A percentile compares a stretch with the other conserved stretches of the same genome.
Conservation (phyloP, 1,139 yeast genomes). For the Yamadazyma spencermartinsiae region DNA sequence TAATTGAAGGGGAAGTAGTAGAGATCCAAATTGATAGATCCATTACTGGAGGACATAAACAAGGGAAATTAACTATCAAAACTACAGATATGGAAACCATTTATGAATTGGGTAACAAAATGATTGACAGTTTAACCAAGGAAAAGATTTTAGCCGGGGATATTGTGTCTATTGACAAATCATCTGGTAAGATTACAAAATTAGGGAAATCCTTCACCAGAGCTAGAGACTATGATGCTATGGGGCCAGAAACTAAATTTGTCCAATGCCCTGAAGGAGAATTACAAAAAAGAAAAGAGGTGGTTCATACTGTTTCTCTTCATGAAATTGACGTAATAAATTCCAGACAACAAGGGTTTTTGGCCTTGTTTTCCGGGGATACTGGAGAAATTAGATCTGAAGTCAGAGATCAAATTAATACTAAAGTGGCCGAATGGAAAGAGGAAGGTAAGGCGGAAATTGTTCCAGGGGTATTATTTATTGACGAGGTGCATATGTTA, state of each 20-base stretch:
- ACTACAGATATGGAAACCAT: conserved; percentile 99
- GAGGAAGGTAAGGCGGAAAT: conserved; percentile 99
- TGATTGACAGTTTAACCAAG: conserved; percentile 94
- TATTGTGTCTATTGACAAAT: conserved; percentile 92
- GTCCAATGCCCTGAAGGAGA: conserved; percentile 99
- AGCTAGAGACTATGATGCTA: conserved; percentile 97
- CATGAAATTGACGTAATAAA: conserved; percentile 98
- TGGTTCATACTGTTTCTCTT: conserved; percentile 91
- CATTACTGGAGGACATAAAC: conserved; percentile 96
- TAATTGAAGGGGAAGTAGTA: conserved; percentile 98
- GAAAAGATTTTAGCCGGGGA: conserved; percentile 98
- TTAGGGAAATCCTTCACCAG: conserved; percentile 94
- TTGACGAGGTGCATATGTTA: conserved; percentile 98
- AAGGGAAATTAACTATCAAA: conserved; percentile 94
- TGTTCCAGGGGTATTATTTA: conserved; percentile 96
- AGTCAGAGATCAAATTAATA: conserved; percentile 94
- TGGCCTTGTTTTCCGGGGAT: conserved; percentile 95
- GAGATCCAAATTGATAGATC: conserved; percentile 97
- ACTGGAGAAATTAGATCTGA: conserved; percentile 97
- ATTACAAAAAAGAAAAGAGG: conserved; percentile 91
- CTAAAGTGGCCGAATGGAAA: conserved; percentile 97
- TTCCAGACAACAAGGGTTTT: conserved; percentile 95
- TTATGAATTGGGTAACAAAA: conserved; percentile 93
- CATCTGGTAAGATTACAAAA: conserved; percentile 90
- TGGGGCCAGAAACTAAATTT: conserved; percentile 98